phyloP scores from a whole-genome alignment of 768 basidiomycete genomes.

The Rhodotorula kratochvilovae region DNA sequence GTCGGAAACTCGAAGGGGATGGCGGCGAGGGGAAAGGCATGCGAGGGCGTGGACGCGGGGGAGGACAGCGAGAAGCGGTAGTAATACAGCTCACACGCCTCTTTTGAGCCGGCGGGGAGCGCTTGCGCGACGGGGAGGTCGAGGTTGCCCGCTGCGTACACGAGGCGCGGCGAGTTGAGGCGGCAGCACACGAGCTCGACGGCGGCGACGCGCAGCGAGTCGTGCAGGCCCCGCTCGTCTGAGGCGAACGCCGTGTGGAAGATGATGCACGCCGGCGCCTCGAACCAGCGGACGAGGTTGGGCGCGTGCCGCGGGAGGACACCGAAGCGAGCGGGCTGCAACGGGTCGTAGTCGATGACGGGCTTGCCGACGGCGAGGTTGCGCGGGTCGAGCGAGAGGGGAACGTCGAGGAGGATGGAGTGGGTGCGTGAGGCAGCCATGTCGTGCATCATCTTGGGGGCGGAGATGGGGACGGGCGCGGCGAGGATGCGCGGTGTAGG shows the following conservation, averaged over 20 bases:
- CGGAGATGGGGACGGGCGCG: conserved; percentile 18
- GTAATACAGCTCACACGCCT: conserved; percentile 47
- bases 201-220: conserved; percentile 24
- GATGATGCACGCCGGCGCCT: conserved; percentile 47
- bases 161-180: conserved; percentile 48
- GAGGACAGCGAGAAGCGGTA: conserved; percentile 46
- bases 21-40: conserved; percentile 47
- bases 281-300: conserved; percentile 43
- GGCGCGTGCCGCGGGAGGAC: conserved; percentile 47
- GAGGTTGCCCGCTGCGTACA: conserved; percentile 50
- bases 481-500: conserved; percentile 28
- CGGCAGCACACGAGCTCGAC: conserved; percentile 49
- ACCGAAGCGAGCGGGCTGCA: conserved; percentile 47
- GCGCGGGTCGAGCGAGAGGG: conserved; percentile 48
- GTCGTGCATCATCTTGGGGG: conserved; percentile 49
- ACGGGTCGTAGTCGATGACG: conserved; percentile 48
- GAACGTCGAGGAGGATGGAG: conserved; percentile 50
- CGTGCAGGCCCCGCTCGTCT: conserved; percentile 42
- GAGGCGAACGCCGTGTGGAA: conserved; percentile 51
- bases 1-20: conserved; percentile 51
- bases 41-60: conserved; percentile 22
- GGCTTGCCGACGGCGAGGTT: conserved; percentile 46
- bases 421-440: conserved; percentile 48
- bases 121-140: conserved; percentile 43
- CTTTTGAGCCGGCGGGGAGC: conserved; percentile 42